A percentile compares a stretch with the other conserved stretches of the same genome.
These are phyloP conservation scores for Anthracocystis setariae DNA, from an alignment of 1,284 basidiomycete species.

Conservation along the genomic window DNA sequence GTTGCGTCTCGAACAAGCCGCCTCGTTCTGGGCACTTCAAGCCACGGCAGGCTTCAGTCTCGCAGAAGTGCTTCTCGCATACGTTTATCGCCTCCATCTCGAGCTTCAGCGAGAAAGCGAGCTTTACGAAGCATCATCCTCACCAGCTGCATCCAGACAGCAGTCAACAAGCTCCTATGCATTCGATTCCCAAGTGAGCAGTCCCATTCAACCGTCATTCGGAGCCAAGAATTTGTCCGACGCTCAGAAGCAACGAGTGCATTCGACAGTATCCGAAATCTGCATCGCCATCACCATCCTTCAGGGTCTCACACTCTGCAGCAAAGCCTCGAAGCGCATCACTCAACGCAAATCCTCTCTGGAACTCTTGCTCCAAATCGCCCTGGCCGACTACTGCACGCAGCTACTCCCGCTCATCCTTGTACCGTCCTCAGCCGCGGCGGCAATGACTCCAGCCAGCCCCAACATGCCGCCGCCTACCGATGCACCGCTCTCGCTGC, in stretches of 20 bases:
- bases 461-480: conserved; percentile 4
- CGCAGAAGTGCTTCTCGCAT: conserved; percentile 31
- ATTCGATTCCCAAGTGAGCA: neutral
- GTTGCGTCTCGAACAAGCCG: conserved; percentile 11
- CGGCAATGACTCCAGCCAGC: conserved; percentile 15
- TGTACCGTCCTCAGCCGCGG: conserved; percentile 1
- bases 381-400: conserved; percentile 41
- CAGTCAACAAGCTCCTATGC: neutral
- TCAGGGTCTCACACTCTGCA: conserved; percentile 45
- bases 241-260: conserved; percentile 19
- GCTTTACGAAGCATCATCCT: neutral
- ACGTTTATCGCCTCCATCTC: conserved; percentile 32
- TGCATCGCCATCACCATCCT: conserved; percentile 46
- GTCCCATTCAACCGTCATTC: neutral
- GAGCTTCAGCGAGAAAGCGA: conserved; percentile 33
- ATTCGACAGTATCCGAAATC: conserved; percentile 20
- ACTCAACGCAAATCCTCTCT: conserved; percentile 34
- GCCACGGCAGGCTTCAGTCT: conserved; percentile 30
- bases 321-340: conserved; percentile 24
- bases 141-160: neutral
- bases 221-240: conserved; percentile 13
- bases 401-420: conserved; percentile 38
- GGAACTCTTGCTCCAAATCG: conserved; percentile 37
- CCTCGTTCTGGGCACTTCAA: conserved; percentile 42
- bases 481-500: conserved; percentile 28